Conservation (phyloP, 768 basidiomycete species). For the Termitomyces sp. region DNA sequence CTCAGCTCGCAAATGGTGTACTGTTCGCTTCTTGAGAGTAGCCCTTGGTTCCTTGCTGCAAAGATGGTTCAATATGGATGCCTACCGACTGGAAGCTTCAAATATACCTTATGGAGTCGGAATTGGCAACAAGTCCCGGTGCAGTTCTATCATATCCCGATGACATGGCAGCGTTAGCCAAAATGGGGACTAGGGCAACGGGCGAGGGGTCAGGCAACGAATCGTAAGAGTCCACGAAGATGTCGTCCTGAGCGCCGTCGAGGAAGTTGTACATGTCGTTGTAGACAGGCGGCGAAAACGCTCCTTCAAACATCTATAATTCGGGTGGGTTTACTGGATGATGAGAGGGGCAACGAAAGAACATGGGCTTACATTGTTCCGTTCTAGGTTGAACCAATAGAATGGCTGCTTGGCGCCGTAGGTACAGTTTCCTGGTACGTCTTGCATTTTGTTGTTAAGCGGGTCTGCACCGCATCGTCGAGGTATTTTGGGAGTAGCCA, state of each 20-base stretch:
- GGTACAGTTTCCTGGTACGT: neutral
- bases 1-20: neutral
- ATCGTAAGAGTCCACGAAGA: constrained; percentile 55
- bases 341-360: neutral
- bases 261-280: constrained; percentile 52
- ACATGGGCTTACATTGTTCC: neutral
- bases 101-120: neutral
- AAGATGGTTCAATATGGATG: neutral
- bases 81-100: neutral
- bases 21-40: neutral
- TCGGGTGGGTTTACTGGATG: neutral
- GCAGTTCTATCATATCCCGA: neutral
- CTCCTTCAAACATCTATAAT: constrained; percentile 58
- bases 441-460: neutral
- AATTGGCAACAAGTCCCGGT: neutral
- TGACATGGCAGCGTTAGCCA: too few relatives aligned
- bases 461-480: neutral
- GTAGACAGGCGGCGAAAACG: constrained; percentile 39
- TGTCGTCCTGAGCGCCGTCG: constrained; percentile 70
- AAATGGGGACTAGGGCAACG: constrained; percentile 26
- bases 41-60: neutral
- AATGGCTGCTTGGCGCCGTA: neutral
- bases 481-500: neutral
- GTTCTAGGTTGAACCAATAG: neutral
- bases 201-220: constrained; percentile 36